A percentile compares a stretch with the other conserved stretches of the same genome.
Evolutionary conservation across 2,329 filamentous ascomycete species (phyloP).

Genomic region (Penicillium freii): DNA sequence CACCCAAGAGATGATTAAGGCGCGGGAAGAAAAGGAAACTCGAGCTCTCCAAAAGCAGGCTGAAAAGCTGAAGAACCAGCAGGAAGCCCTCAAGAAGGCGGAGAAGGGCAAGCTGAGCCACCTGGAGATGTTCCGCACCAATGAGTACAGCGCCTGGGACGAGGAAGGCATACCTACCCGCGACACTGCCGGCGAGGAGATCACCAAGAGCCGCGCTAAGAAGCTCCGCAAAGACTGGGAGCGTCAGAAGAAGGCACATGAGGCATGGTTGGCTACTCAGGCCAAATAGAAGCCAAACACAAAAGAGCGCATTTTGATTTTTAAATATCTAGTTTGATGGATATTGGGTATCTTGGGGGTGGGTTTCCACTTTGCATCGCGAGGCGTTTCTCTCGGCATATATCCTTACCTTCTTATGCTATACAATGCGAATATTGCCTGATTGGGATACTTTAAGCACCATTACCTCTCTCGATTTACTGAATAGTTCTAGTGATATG

Average conservation of each 20-base stretch:
- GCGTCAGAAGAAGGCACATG: constrained; percentile 70
- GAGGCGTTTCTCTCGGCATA: constrained; percentile 19
- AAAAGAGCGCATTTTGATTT: constrained; percentile 7
- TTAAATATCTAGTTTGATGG: constrained; percentile 1
- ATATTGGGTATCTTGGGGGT: constrained; percentile 2
- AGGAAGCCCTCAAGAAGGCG: constrained; percentile 51
- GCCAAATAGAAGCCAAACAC: constrained; percentile 17
- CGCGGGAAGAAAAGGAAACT: constrained; percentile 55
- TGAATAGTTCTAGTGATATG: not conserved
- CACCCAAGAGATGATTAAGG: constrained; percentile 56
- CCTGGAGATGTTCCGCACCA: constrained; percentile 57
- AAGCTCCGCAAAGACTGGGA: constrained; percentile 88
- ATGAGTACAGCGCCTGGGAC: constrained; percentile 75
- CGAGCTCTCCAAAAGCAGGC: constrained; percentile 49
- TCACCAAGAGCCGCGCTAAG: constrained; percentile 77
- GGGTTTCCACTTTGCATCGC: constrained; percentile 18
- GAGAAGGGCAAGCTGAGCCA: constrained; percentile 59
- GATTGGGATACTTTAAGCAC: not conserved
- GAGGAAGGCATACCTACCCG: constrained; percentile 75
- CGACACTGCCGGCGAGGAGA: constrained; percentile 72
- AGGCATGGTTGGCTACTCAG: constrained; percentile 26
- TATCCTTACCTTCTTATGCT: constrained; percentile 7
- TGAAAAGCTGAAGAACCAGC: constrained; percentile 59
- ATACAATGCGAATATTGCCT: constrained; percentile 7
- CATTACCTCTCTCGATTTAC: not conserved